Evolutionary conservation across 352 stramenopile genomes (phyloP), one percentile per base, ranked within the genome.

Genomic region (Pythium utonaiense): DNA sequence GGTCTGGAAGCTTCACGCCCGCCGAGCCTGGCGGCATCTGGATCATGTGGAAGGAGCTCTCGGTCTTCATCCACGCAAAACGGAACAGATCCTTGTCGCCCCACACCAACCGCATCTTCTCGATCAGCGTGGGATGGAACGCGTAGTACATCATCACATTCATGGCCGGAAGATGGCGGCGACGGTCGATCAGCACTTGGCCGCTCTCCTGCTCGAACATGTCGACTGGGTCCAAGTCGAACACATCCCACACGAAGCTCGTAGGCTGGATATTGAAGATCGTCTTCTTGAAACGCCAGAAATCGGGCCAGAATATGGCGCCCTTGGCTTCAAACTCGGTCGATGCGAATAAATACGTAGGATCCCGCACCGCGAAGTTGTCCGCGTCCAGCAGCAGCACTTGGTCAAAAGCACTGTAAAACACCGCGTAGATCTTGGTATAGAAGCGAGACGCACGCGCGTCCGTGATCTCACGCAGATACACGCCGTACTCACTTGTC

Each of bases 291-390:
- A 70, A 52, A 24, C 68, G 67, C 83, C 83, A 93, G 60, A 88
- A 93, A 38, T 93, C 83, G 10, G 83, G 83, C 83, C 83, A 93
- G 62, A 93, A 93, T 8, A 93, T 71, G 9, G 83, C 81, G 0
- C 83, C 83, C 0, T 54, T 74, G 13, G 40, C 38, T 17, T 47
- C 38, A 52, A 88, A 93, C 58, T 83, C 65, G 7, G 41, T 24
- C 5, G 70, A 73, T 2, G 76, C 67, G 53, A 93, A 91, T 2
- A 92, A 62, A 30, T 79, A 86, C 19, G 69, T 82, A 22, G 84
- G 84, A 40, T 93, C 80, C 3, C 61, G 57, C 6, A 83, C 75
- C 1, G 80, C 70, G 27, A 90, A 89, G 57, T 89, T 92, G 66
- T 93, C 84, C 13, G 80, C 71, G 55, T 93, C 84, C 6, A 93